A percentile compares a stretch with the other conserved stretches of the same genome.
Evolutionary conservation across 2,329 filamentous ascomycete species (phyloP).

Genomic region (Neoscytalidium dimidiatum): DNA sequence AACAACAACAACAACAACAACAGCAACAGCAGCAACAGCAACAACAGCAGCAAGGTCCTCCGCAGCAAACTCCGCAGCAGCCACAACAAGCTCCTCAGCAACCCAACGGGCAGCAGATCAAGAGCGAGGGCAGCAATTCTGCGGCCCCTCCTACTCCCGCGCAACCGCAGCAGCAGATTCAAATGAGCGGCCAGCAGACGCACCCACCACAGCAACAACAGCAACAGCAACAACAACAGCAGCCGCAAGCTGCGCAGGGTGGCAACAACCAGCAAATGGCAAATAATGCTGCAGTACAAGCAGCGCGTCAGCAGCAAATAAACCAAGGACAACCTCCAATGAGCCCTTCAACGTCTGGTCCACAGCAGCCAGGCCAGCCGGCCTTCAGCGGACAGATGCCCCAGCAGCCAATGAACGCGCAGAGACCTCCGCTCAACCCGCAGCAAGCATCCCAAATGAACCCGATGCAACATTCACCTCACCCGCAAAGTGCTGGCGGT

Average conservation of each 20-base stretch:
- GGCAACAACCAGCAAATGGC: constrained; percentile 18
- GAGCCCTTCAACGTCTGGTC: constrained; percentile 20
- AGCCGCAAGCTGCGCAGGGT: constrained; percentile 25
- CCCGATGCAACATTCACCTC: constrained; percentile 37
- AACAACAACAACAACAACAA: constrained; percentile 11
- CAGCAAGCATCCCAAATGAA: constrained; percentile 20
- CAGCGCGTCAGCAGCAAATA: constrained; percentile 16
- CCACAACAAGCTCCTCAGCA: constrained; percentile 28
- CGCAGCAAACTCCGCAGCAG: constrained; percentile 20
- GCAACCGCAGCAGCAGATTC: constrained; percentile 27
- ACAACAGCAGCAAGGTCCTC: constrained; percentile 20
- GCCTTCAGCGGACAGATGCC: constrained; percentile 15
- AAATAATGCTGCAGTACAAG: constrained; percentile 8
- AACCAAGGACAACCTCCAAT: constrained; percentile 9
- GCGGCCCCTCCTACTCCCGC: neutral
- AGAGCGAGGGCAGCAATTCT: constrained; percentile 16
- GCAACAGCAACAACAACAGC: constrained; percentile 27
- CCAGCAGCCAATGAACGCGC: constrained; percentile 14
- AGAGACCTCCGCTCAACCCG: constrained; percentile 20
- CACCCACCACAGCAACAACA: constrained; percentile 28
- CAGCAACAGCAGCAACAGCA: constrained; percentile 6
- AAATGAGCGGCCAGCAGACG: constrained; percentile 20
- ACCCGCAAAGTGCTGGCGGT: constrained; percentile 36
- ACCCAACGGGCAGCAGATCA: constrained; percentile 27
- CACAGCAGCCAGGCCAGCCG: constrained; percentile 28